A percentile compares a stretch with the other conserved stretches of the same genome.
Evolutionary conservation across 768 basidiomycete species (phyloP).

Genomic region (Tulasnella sp.): DNA sequence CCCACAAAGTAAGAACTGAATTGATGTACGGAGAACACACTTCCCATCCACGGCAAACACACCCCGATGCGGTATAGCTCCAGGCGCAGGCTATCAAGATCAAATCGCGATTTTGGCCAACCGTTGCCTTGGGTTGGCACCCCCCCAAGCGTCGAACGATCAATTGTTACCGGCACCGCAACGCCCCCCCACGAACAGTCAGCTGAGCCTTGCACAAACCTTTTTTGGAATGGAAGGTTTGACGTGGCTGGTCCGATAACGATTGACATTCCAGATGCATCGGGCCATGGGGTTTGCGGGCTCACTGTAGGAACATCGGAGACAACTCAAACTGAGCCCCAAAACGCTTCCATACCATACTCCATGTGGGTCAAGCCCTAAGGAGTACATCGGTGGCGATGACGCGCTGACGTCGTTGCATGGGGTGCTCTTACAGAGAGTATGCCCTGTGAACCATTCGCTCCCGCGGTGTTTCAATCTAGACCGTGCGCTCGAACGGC

Average conservation of each 20-base stretch:
- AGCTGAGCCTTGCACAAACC: background rate
- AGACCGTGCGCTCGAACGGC: background rate
- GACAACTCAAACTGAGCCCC: background rate
- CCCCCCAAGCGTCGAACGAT: background rate
- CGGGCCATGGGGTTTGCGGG: background rate
- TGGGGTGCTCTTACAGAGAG: background rate
- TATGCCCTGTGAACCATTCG: background rate
- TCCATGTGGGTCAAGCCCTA: background rate
- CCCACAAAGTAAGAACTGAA: background rate
- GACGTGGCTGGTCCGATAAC: slow-evolving; percentile 2
- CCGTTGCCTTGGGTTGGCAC: background rate
- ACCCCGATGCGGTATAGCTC: slow-evolving; percentile 4
- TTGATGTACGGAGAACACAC: slow-evolving; percentile 5
- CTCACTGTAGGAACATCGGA: background rate
- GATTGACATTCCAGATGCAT: background rate
- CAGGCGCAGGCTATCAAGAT: background rate
- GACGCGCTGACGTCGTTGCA: background rate
- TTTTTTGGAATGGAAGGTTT: background rate
- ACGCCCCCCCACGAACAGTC: background rate
- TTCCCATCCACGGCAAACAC: background rate
- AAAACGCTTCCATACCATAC: background rate
- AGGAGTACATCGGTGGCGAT: background rate
- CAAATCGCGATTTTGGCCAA: background rate
- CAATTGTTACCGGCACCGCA: background rate
- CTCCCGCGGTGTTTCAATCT: background rate